Evolutionary conservation across 345 rosid genomes (phyloP), one percentile per base, ranked within the genome.

Genomic region (Psidium friedrichsthalianum): DNA sequence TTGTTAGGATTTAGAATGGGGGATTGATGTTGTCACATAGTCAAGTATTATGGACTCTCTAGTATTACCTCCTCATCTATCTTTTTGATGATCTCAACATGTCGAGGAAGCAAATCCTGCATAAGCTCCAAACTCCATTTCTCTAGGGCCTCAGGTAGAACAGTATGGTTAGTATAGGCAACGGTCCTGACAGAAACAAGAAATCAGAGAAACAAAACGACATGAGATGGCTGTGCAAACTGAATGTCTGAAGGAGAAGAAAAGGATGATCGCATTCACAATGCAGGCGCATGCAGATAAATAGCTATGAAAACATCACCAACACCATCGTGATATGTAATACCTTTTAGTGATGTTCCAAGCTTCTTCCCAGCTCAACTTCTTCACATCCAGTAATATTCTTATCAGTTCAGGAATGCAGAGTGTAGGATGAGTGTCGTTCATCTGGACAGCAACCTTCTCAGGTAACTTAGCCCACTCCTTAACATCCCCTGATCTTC

Each of bases 141-240:
- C 92, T 93, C 93, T 58, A 90, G 87, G 47, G 94, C 93, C 90
- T 90, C 93, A 8, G 93, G 93, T 53, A 93, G 82, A 83, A 93
- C 90, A 1, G 92, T 93, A 85, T 91, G 93, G 83, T 93, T 90
- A 25, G 94, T 90, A 86, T 90, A 93, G 36, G 90, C 93, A 51
- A 91, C 89, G 84, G 94, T 90, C 87, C 93, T 90, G 88, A 56
- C 49, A 83, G 27, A 83, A 57, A 32, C 78, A 64, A 64, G 78
- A 32, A 51, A 82, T 82, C 56, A 51, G 56, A 51, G 83, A 55
- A 3, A n/a, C 42, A 82, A 21, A 25, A 82, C 14, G 51, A n/a
- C 53, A 82, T 32, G 40, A n/a, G 83, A 51, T 82, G 83, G 36
- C 83, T 16, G 57, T 27, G 58, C 32, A 16, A 69, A 69, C 78